These are phyloP conservation scores for Passiflora organensis DNA, from an alignment of 345 rosid genomes.

Conservation along the genomic window DNA sequence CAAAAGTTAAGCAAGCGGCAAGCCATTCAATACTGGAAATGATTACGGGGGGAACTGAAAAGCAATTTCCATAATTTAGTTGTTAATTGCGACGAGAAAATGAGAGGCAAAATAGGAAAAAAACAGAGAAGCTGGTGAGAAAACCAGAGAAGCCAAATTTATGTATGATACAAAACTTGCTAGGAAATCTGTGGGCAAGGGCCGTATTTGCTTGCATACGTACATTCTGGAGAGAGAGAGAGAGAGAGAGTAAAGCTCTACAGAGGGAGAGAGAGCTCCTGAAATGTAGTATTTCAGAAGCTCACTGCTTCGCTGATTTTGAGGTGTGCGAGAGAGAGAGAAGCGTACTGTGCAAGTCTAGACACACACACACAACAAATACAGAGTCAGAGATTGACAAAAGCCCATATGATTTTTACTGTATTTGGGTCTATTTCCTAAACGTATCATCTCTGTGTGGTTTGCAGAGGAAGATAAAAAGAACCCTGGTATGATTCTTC, in stretches of 20 bases:
- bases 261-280: neutral
- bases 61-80: neutral
- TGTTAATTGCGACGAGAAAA: neutral
- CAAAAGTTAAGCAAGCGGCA: neutral
- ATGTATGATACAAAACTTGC: neutral
- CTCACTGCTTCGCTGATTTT: conserved; percentile 34
- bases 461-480: conserved; percentile 5
- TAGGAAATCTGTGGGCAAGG: conserved; percentile 15
- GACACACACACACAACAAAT: neutral
- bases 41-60: neutral
- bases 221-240: neutral
- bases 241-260: neutral
- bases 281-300: conserved; percentile 28
- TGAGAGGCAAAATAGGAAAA: neutral
- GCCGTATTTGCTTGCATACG: conserved; percentile 11
- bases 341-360: conserved; percentile 21
- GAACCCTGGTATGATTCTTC: conserved; percentile 3
- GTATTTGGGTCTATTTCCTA: conserved; percentile 18
- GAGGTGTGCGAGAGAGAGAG: conserved; percentile 13
- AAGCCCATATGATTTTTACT: conserved; percentile 7
- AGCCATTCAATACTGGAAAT: neutral
- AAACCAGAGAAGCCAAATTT: neutral
- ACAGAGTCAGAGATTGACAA: conserved; percentile 9
- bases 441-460: neutral
- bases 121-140: neutral